Conservation (phyloP, 164 flowering plant genomes). For the Umbilicus rupestris region DNA sequence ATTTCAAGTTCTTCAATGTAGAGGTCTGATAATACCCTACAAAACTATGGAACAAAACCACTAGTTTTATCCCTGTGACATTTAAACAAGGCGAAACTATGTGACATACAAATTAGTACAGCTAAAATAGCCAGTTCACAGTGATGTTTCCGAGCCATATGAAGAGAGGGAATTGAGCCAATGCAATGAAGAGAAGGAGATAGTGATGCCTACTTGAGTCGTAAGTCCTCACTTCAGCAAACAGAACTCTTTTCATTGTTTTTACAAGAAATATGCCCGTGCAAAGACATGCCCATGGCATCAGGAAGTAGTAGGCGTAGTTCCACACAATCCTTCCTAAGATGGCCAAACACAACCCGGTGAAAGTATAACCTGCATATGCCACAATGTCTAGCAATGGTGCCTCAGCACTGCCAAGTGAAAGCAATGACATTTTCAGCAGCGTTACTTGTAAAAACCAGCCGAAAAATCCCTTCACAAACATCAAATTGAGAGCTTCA, state of each 20-base stretch:
- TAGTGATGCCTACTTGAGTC: neutral
- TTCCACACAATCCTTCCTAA: conserved; percentile 6
- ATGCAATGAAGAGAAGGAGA: neutral
- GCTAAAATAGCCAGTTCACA: conserved; percentile 5
- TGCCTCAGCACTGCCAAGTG: conserved; percentile 5
- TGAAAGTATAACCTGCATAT: conserved; percentile 7
- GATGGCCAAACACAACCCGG: conserved; percentile 6
- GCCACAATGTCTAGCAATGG: conserved; percentile 10
- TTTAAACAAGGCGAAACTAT: neutral
- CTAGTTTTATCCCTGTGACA: neutral
- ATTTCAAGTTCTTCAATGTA: no score
- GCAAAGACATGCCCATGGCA: conserved; percentile 7
- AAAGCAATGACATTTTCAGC: conserved; percentile 9
- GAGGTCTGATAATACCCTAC: neutral
- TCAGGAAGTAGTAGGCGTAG: conserved; percentile 6
- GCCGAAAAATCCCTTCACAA: conserved; percentile 7
- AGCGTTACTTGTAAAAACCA: conserved; percentile 10
- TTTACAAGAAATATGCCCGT: conserved; percentile 2
- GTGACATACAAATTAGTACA: neutral
- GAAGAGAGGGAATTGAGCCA: conserved; percentile 7
- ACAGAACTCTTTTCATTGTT: conserved; percentile 2
- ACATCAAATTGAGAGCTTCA: conserved; percentile 10
- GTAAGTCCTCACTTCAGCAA: neutral
- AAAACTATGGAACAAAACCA: neutral
- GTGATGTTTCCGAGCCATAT: conserved; percentile 8